A percentile compares a stretch with the other conserved stretches of the same genome.
These are phyloP conservation scores for Pseudevernia furfuracea DNA, from an alignment of 495 filamentous ascomycete species.

Conservation along the genomic window DNA sequence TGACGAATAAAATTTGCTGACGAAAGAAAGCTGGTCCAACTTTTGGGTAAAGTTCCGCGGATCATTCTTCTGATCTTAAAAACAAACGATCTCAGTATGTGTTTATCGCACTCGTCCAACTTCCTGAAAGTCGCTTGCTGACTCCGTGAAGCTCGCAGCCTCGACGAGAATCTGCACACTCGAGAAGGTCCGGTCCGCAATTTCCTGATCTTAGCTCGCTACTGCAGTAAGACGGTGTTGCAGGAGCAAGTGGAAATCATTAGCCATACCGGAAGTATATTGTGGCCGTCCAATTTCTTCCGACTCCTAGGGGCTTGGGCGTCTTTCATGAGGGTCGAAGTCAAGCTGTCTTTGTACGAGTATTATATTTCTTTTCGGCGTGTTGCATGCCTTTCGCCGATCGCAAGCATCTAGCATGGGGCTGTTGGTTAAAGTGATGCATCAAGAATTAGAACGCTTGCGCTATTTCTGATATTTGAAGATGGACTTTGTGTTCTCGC, in stretches of 20 bases:
- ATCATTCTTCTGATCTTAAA: conserved; percentile 95
- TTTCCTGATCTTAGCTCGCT: conserved; percentile 89
- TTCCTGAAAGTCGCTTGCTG: conserved; percentile 12
- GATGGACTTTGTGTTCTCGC: neutral
- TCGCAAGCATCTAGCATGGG: conserved; percentile 16
- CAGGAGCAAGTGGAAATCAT: conserved; percentile 76
- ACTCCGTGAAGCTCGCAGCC: conserved; percentile 55
- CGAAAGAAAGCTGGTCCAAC: conserved; percentile 53
- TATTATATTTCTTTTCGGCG: conserved; percentile 24
- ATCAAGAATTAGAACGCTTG: neutral
- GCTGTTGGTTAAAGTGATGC: neutral
- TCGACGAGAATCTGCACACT: conserved; percentile 92
- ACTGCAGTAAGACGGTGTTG: conserved; percentile 83
- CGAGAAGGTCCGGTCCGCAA: conserved; percentile 77
- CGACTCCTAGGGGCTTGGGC: conserved; percentile 50
- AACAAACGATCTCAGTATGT: conserved; percentile 88
- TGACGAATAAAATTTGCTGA: neutral
- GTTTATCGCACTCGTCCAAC: neutral
- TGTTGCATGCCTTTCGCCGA: conserved; percentile 14
- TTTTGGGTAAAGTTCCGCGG: conserved; percentile 80
- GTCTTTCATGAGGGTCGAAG: conserved; percentile 53
- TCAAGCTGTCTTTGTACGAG: conserved; percentile 57
- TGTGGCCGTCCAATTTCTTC: conserved; percentile 49
- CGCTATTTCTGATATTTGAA: neutral
- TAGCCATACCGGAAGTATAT: conserved; percentile 45